Evolutionary conservation across 2,329 filamentous ascomycete species (phyloP).

Genomic region (Stylonectria norvegica): DNA sequence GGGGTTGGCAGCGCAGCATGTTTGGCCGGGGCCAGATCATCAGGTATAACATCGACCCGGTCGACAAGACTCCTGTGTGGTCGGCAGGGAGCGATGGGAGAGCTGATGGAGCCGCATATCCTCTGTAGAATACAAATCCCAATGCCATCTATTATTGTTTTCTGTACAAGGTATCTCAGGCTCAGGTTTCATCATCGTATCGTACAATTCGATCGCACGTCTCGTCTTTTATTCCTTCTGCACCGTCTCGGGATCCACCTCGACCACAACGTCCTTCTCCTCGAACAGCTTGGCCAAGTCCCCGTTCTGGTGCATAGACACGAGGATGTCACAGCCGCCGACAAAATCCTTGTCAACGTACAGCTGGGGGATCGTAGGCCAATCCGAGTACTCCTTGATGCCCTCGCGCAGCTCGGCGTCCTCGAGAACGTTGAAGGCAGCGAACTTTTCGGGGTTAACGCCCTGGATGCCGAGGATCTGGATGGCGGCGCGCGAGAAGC

Average conservation of each 20-base stretch:
- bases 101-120: conserved; percentile 72
- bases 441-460: conserved; percentile 91
- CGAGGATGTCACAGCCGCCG: conserved; percentile 94
- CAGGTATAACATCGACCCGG: conserved; percentile 65
- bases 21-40: conserved; percentile 91
- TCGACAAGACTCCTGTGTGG: conserved; percentile 70
- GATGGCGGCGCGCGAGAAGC: conserved; percentile 91
- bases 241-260: conserved; percentile 44
- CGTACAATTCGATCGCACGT: conserved; percentile 26
- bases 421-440: conserved; percentile 96
- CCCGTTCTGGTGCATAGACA: conserved; percentile 96
- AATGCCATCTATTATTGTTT: conserved; percentile 7
- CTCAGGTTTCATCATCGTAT: conserved; percentile 24
- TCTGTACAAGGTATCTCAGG: conserved; percentile 26
- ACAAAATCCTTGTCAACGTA: conserved; percentile 96
- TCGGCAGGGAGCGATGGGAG: conserved; percentile 85
- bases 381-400: conserved; percentile 99
- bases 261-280: conserved; percentile 78
- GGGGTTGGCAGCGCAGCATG: conserved; percentile 60
- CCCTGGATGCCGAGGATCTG: conserved; percentile 94
- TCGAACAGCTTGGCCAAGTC: conserved; percentile 88
- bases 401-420: conserved; percentile 82
- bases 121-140: conserved; percentile 31
- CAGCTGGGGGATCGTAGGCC: conserved; percentile 96
- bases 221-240: conserved; percentile 30